Base-by-base conservation (phyloP, 148 eudicot species). In the Rhododendron mucronatum region DNA sequence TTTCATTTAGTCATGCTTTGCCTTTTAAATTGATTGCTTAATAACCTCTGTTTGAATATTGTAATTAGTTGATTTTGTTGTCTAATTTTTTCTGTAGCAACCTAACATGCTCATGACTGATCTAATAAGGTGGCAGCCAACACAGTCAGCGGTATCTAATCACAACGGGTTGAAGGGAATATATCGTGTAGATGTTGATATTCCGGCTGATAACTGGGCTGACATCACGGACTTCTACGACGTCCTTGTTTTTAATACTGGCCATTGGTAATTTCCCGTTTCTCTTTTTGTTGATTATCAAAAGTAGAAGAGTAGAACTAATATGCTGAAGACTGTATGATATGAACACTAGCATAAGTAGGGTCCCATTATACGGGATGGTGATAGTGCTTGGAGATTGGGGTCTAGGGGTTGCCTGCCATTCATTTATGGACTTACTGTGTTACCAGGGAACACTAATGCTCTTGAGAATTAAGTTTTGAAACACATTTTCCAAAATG, bases 151-250 rank as follows among this genome's bases (percentile, higher is more conserved):
- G 1, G 57, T 53, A 7, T 71, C 90, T 57, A 88, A 86, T 75
- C 85, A 90, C 88, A 92, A 91, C 86, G 93, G 91, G 80, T 20
- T 92, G 84, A 93, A 92, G 86, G 99, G 98, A 55, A 89, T 86
- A 75, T 90, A 93, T 87, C 93, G 95, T 82, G 98, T 95, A 84
- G 99, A 97, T 91, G 93, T 95, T 82, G 98, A 97, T 90, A 83
- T 89, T 86, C 98, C 99, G 35, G 98, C 98, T 44, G 92, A 91
- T 87, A 98, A 94, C 45, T 97, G 99, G 99, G 92, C 85, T 83
- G 86, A 89, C 80, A 88, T 93, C 57, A 82, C 92, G n/a, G 90
- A 91, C 86, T 97, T 95, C 88, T 95, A 97, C 51, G 94, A 95
- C 84, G 93, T 94, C 83, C 93, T 97, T 67, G 87, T 97, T 83